These are phyloP conservation scores for Candida tammaniensis DNA, from an alignment of 805 yeast species.

Conservation along the genomic window DNA sequence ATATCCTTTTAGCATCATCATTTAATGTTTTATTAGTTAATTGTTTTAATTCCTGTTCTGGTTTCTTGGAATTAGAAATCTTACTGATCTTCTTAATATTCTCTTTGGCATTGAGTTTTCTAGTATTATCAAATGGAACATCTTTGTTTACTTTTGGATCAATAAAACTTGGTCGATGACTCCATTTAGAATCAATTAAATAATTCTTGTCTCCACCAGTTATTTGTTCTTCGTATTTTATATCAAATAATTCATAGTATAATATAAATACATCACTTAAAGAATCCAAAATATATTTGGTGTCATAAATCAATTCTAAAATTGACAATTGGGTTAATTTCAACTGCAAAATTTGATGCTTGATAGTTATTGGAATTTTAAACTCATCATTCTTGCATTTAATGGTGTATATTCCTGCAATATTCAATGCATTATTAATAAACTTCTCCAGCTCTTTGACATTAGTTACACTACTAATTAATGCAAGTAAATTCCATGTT, in stretches of 20 bases:
- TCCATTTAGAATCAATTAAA: conserved; percentile 26
- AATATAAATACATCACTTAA: conserved; percentile 66
- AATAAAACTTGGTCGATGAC: conserved; percentile 40
- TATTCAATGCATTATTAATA: conserved; percentile 50
- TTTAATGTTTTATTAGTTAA: conserved; percentile 2
- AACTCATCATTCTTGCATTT: conserved; percentile 25
- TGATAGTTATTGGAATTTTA: conserved; percentile 25
- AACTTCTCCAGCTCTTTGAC: conserved; percentile 53
- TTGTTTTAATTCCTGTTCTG: conserved; percentile 6
- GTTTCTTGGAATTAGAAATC: neutral
- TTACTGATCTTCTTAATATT: conserved; percentile 18
- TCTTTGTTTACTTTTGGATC: conserved; percentile 22
- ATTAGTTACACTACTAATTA: conserved; percentile 46
- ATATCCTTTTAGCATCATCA: conserved; percentile 24
- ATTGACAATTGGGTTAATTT: conserved; percentile 73
- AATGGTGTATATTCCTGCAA: conserved; percentile 31
- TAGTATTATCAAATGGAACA: conserved; percentile 7
- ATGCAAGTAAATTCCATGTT: conserved; percentile 65
- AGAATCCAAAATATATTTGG: conserved; percentile 54
- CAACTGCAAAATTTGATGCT: conserved; percentile 59
- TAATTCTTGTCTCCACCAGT: conserved; percentile 5
- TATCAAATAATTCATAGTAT: conserved; percentile 49
- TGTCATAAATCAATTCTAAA: conserved; percentile 60
- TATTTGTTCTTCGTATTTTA: conserved; percentile 15
- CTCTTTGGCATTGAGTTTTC: conserved; percentile 18